Conservation (phyloP, 129 eudicot genomes). For the Deinandra increscens region DNA sequence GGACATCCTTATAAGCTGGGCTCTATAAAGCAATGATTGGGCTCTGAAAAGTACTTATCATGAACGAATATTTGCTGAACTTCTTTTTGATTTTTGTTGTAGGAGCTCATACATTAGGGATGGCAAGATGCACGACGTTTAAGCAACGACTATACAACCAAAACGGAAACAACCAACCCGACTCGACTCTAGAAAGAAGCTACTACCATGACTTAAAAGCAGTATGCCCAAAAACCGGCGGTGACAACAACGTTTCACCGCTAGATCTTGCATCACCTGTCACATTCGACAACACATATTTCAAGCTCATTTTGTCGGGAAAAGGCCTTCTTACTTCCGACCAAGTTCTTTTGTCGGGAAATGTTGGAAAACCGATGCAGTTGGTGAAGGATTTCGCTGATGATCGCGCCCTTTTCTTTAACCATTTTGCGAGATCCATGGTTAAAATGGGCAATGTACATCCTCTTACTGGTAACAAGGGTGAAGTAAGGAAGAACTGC, state of each 20-base stretch:
- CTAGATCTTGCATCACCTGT: conserved; percentile 69
- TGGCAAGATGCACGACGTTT: conserved; percentile 80
- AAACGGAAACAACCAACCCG: conserved; percentile 77
- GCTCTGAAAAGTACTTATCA: no score
- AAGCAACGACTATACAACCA: conserved; percentile 80
- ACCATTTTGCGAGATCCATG: conserved; percentile 65
- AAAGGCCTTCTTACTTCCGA: conserved; percentile 87
- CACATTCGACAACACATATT: conserved; percentile 83
- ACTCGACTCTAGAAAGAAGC: conserved; percentile 69
- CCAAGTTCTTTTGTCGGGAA: conserved; percentile 75
- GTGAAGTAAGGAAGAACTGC: conserved; percentile 75
- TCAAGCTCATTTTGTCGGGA: conserved; percentile 75
- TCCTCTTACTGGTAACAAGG: conserved; percentile 55
- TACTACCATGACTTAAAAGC: conserved; percentile 72
- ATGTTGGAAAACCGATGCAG: conserved; percentile 41
- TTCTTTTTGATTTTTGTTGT: background rate
- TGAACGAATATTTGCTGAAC: no score
- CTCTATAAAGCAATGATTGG: no score
- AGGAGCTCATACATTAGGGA: conserved; percentile 94
- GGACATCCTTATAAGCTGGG: no score
- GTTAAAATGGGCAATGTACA: conserved; percentile 60
- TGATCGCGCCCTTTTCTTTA: conserved; percentile 49
- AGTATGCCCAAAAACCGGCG: conserved; percentile 65
- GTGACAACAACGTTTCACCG: conserved; percentile 73
- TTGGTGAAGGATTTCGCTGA: conserved; percentile 60